These are phyloP conservation scores for Trifolium fragiferum DNA, from an alignment of 306 rosid species.

Conservation along the genomic window DNA sequence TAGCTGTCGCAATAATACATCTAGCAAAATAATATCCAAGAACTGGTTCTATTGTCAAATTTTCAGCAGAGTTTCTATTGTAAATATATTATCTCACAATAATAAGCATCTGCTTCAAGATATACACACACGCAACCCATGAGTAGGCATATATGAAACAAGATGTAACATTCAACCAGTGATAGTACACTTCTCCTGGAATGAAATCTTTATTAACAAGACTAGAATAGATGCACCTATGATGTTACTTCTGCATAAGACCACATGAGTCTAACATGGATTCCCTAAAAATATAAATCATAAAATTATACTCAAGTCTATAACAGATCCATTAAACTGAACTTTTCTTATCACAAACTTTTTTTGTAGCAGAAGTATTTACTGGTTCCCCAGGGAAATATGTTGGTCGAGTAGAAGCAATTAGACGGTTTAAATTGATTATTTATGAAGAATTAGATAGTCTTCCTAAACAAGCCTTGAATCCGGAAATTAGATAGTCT, in stretches of 20 bases:
- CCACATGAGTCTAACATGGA: not conserved
- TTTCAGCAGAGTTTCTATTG: not conserved
- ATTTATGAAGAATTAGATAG: not conserved
- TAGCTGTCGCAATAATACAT: not conserved
- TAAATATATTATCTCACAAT: not conserved
- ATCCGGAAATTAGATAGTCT: no score
- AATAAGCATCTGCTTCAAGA: not conserved
- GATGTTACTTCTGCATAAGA: not conserved
- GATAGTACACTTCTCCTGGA: not conserved
- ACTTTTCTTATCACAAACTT: no score
- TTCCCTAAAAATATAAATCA: not conserved
- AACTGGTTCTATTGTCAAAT: not conserved
- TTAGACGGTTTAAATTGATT: no score
- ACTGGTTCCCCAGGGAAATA: no score
- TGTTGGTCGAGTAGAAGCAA: no score
- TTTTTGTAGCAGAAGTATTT: no score
- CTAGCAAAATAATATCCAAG: constrained; percentile 3
- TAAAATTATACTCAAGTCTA: not conserved
- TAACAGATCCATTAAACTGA: not conserved
- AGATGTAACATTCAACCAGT: not conserved
- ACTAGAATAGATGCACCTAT: not conserved
- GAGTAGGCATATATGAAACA: not conserved
- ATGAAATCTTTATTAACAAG: not conserved
- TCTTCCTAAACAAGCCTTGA: not conserved
- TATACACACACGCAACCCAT: not conserved